Evolutionary conservation across 2,329 filamentous ascomycete species (phyloP).

Genomic region (Microsporum canis): DNA sequence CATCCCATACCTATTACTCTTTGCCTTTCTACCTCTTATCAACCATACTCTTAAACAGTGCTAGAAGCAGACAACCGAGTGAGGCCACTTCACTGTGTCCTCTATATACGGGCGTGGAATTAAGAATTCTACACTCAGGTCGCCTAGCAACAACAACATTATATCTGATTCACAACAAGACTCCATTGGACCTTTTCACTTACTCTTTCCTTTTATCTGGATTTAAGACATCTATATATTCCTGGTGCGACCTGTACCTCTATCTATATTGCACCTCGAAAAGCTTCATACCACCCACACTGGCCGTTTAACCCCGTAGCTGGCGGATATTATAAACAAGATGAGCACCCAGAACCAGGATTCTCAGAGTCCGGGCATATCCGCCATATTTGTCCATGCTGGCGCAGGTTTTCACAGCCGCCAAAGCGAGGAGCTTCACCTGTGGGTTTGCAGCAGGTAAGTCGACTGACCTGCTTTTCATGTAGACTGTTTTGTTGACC

Average conservation of each 20-base stretch:
- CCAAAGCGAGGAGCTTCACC: slow-evolving; percentile 72
- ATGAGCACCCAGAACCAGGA: neutral
- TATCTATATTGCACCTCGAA: neutral
- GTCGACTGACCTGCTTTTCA: slow-evolving; percentile 26
- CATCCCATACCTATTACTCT: neutral
- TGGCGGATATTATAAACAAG: neutral
- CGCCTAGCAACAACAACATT: neutral
- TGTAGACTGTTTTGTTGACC: slow-evolving; percentile 6
- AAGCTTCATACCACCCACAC: neutral
- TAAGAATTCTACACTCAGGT: neutral
- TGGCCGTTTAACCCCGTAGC: neutral
- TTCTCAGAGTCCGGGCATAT: slow-evolving; percentile 37
- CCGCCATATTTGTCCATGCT: slow-evolving; percentile 88
- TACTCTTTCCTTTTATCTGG: neutral
- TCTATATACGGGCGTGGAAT: neutral
- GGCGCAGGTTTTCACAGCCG: slow-evolving; percentile 88
- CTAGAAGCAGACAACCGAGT: neutral
- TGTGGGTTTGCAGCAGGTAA: slow-evolving; percentile 80
- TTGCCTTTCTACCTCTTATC: neutral
- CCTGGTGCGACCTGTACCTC: neutral
- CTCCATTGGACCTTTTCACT: neutral
- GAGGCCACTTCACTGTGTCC: neutral
- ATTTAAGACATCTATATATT: neutral
- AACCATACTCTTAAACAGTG: too few relatives aligned
- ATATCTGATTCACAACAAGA: neutral